Evolutionary conservation across 2,329 filamentous ascomycete genomes (phyloP), one percentile per base, ranked within the genome.

Genomic region (Hymenotorrendiella dingleyae): DNA sequence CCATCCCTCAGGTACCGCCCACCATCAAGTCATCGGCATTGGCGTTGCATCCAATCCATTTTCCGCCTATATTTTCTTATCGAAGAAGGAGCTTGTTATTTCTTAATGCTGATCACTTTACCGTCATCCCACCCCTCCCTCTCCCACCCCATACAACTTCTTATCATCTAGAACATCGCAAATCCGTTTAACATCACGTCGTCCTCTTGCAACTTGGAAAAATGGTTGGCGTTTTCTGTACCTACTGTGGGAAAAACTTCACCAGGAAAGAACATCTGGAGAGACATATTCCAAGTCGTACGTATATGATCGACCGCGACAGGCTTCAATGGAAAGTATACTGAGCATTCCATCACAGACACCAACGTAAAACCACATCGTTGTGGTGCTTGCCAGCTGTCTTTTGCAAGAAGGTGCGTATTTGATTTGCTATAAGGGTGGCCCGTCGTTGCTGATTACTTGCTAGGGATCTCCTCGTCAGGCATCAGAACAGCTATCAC

Each of bases 261-360:
- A 74, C 71, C 37, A 66, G 72, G 52, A 76, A 76, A 55, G 73
- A 76, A 51, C 73, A 76, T 54, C 58, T 76, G n/a, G 73, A 76
- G 51, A 67, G 73, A 49, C 73, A 76, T 47, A 67, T 76, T 29
- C 71, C 72, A 8, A 71, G 57, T 42, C 73, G 73, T 76, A 55
- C 62, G 72, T 61, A 26, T 36, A n/a, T n/a, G n/a, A n/a, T 26
- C 17, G 20, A 35, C 39, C 12, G 38, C 11, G 37, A 16, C 22
- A 20, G 7, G 6, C 19, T 32, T 37, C 19, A 4, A 29, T n/a
- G 26, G 16, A 34, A 8, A 30, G 16, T 37, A 10, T 19, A 12
- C 34, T 32, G 36, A 37, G 35, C 37, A 53, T 55, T n/a, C 36
- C 26, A 7, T 8, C 11, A 30, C 45, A 76, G 73, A 76, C 46